These are phyloP conservation scores for Nakazawaea wyomingensis DNA, from an alignment of 805 yeast genomes.

Conservation along the genomic window DNA sequence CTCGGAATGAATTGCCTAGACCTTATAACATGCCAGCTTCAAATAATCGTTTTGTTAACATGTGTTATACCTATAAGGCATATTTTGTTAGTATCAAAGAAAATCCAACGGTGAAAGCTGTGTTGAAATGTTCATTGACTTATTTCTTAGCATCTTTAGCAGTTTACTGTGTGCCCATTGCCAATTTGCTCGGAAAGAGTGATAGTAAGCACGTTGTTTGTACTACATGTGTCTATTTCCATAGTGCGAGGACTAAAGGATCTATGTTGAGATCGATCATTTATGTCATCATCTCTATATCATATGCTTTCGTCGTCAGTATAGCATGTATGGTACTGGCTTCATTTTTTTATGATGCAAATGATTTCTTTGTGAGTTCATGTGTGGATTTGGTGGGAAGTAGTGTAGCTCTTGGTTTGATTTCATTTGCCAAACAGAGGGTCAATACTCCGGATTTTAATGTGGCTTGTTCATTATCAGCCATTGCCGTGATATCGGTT, in stretches of 20 bases:
- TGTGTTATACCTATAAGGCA: not conserved
- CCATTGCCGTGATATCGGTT: conserved; percentile 65
- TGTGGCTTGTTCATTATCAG: conserved; percentile 75
- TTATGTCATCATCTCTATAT: conserved; percentile 51
- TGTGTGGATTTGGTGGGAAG: conserved; percentile 48
- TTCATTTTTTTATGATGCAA: conserved; percentile 37
- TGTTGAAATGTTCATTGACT: conserved; percentile 67
- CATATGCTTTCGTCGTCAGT: conserved; percentile 49
- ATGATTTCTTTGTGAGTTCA: conserved; percentile 44
- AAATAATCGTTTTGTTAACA: not conserved
- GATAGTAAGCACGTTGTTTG: conserved; percentile 80
- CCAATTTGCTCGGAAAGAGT: conserved; percentile 50
- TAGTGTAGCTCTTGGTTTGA: conserved; percentile 54
- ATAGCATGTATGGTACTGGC: conserved; percentile 48
- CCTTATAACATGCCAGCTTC: conserved; percentile 3
- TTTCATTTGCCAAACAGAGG: conserved; percentile 66
- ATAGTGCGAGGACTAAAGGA: conserved; percentile 74
- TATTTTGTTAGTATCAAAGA: not conserved
- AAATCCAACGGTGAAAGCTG: conserved; percentile 19
- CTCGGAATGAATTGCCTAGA: not conserved
- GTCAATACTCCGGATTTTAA: conserved; percentile 66
- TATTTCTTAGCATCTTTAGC: conserved; percentile 70
- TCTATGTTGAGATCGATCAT: conserved; percentile 71
- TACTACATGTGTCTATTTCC: conserved; percentile 80
- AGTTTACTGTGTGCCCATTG: conserved; percentile 52